phyloP scores from a whole-genome alignment of 108 stramenopile species.

The Seminavis robusta region DNA sequence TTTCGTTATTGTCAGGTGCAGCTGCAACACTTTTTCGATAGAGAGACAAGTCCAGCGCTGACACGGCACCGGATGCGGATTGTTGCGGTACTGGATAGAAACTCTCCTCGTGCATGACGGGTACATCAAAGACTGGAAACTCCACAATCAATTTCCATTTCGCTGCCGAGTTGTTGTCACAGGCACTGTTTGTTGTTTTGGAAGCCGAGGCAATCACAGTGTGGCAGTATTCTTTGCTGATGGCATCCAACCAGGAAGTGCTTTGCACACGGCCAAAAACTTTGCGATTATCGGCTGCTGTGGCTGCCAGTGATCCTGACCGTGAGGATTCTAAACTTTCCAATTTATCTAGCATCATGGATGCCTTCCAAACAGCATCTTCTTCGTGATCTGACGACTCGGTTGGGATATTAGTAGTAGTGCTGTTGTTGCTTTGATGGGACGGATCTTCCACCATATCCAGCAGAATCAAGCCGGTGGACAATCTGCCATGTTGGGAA shows the following conservation, averaged over 20 bases:
- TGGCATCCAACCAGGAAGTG: constrained; percentile 75
- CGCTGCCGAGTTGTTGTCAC: constrained; percentile 6
- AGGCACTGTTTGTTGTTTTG: constrained; percentile 16
- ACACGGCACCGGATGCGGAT: constrained; percentile 68
- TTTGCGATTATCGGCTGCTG: constrained; percentile 6
- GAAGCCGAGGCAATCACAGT: constrained; percentile 6
- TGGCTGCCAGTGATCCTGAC: too few species aligned
- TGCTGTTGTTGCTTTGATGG: neutral
- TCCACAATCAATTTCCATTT: constrained; percentile 68
- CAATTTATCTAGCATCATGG: constrained; percentile 33
- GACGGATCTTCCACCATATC: neutral
- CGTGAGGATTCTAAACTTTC: constrained; percentile 28
- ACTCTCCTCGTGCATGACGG: constrained; percentile 79
- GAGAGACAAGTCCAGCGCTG: constrained; percentile 62
- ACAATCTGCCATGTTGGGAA: constrained; percentile 34
- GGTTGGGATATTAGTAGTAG: constrained; percentile 10
- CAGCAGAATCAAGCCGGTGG: constrained; percentile 26
- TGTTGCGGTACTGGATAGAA: constrained; percentile 56
- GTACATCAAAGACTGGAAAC: constrained; percentile 68
- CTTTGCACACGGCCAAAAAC: constrained; percentile 34
- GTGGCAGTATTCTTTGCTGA: constrained; percentile 55
- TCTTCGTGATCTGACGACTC: constrained; percentile 13
- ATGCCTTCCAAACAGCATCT: constrained; percentile 52
- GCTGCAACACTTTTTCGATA: constrained; percentile 39
- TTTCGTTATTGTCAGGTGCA: neutral